Base-by-base conservation (phyloP, 805 yeast genomes). In the Schizosaccharomyces cryophilus region DNA sequence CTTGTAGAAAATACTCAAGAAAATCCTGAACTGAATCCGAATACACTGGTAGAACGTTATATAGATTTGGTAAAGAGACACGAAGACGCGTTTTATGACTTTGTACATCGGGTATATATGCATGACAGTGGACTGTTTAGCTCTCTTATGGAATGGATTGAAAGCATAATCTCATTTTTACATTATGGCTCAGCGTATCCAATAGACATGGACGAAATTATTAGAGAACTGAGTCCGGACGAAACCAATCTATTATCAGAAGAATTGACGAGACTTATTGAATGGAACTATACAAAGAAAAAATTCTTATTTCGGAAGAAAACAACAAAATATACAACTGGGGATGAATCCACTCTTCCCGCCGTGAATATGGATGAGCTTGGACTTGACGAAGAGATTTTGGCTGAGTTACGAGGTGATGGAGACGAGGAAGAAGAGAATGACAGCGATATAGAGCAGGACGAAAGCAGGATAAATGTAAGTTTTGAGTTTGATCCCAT, bases 71-170 rank as follows among this genome's bases (percentile, higher is more conserved):
- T 87, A 54, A 81, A 81, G 54, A 78, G 79, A 35, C 95, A 89
- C 69, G 85, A 86, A 65, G 81, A 79, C 62, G 75, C 82, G 13
- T 76, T 86, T 59, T 86, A 86, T 74, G 73, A 73, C 61, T 93
- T 90, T 67, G 75, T 90, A 62, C 90, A 87, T 67, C 82, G 84
- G 61, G 79, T 88, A n/a, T 88, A 89, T 69, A 64, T 76, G n/a
- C 80, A 85, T 64, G 97, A 90, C 67, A 78, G 79, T 40, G 79
- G 81, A 4, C 72, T 90, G 4, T 90, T 90, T 71, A 80, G 82
- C 60, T 81, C 81, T 3, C 72, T 93, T 61, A 76, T 87, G 56
- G 70, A 70, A 5, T 90, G 96, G 96, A 74, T 87, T 56, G 80
- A 84, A 62, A 73, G 75, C 21, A 80, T 87, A 61, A 73, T 88